These are phyloP conservation scores for Hypoxylon sp. DNA, from an alignment of 2,329 filamentous ascomycete species.

Conservation along the genomic window DNA sequence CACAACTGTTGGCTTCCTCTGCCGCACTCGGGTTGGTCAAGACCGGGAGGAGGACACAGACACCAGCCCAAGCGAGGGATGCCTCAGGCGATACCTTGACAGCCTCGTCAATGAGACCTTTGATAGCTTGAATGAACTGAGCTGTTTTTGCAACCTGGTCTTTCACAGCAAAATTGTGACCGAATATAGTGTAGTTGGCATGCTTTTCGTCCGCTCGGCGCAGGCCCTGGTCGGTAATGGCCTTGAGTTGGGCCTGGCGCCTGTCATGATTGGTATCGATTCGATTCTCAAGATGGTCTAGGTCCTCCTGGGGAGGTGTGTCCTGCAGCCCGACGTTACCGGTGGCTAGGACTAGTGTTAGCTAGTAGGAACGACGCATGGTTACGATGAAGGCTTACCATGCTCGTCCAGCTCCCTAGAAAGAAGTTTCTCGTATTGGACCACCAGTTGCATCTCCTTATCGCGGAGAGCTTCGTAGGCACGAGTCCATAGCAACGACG, in stretches of 20 bases:
- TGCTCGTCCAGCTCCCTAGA: not conserved
- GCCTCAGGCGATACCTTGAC: conserved; percentile 50
- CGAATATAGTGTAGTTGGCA: conserved; percentile 12
- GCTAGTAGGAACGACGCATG: not conserved
- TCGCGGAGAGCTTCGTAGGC: conserved; percentile 46
- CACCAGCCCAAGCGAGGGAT: conserved; percentile 52
- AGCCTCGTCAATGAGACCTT: conserved; percentile 45
- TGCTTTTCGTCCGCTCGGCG: conserved; percentile 37
- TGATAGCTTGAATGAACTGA: conserved; percentile 38
- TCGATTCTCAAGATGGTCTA: not conserved
- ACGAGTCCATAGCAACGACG: conserved; percentile 45
- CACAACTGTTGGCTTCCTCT: conserved; percentile 48
- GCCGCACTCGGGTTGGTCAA: conserved; percentile 49
- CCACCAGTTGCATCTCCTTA: conserved; percentile 36
- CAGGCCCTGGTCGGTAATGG: conserved; percentile 37
- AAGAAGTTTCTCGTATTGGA: conserved; percentile 46
- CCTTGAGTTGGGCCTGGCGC: not conserved
- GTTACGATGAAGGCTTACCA: not conserved
- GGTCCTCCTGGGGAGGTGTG: not conserved
- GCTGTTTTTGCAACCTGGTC: conserved; percentile 44
- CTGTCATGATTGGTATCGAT: not conserved
- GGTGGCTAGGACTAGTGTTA: not conserved
- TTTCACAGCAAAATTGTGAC: conserved; percentile 9
- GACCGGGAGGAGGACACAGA: conserved; percentile 53
- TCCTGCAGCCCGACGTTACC: not conserved